Evolutionary conservation across 2,329 filamentous ascomycete genomes (phyloP).

Genomic region (Monosporascus sp.): DNA sequence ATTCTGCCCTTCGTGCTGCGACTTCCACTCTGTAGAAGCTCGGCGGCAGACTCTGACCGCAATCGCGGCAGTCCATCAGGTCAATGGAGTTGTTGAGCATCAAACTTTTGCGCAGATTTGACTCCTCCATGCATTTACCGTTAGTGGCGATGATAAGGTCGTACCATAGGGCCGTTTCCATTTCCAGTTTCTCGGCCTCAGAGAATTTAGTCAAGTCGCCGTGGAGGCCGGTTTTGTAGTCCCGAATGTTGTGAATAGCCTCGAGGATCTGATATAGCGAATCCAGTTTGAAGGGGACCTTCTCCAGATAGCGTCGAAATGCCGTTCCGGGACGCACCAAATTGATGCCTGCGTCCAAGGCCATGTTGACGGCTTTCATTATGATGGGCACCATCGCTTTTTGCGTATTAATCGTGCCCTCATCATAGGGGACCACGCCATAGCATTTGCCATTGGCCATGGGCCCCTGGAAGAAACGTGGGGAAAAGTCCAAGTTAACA

Average conservation of each 20-base stretch:
- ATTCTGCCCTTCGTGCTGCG: background rate
- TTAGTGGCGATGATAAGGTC: background rate
- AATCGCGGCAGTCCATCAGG: background rate
- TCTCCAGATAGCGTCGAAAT: slow-evolving; percentile 22
- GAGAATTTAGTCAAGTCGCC: background rate
- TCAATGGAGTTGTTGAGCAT: background rate
- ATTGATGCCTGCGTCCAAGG: slow-evolving; percentile 12
- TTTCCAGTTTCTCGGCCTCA: background rate
- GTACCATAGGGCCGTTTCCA: background rate
- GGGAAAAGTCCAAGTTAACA: slow-evolving; percentile 17
- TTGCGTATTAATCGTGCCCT: slow-evolving; percentile 9
- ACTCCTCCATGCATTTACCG: background rate
- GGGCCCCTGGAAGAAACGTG: slow-evolving; percentile 5
- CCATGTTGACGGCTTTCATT: slow-evolving; percentile 6
- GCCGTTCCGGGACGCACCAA: slow-evolving; percentile 19
- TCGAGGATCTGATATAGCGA: slow-evolving; percentile 14
- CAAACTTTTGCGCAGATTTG: background rate
- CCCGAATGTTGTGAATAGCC: slow-evolving; percentile 10
- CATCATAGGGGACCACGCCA: slow-evolving; percentile 17
- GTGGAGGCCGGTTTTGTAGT: slow-evolving; percentile 2
- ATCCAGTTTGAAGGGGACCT: slow-evolving; percentile 15
- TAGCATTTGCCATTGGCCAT: slow-evolving; percentile 11
- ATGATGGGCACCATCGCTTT: slow-evolving; percentile 12
- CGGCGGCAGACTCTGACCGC: background rate
- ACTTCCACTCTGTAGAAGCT: background rate